Evolutionary conservation across 78 protist genomes (phyloP).

Genomic region (Polysphondylium violaceum): DNA sequence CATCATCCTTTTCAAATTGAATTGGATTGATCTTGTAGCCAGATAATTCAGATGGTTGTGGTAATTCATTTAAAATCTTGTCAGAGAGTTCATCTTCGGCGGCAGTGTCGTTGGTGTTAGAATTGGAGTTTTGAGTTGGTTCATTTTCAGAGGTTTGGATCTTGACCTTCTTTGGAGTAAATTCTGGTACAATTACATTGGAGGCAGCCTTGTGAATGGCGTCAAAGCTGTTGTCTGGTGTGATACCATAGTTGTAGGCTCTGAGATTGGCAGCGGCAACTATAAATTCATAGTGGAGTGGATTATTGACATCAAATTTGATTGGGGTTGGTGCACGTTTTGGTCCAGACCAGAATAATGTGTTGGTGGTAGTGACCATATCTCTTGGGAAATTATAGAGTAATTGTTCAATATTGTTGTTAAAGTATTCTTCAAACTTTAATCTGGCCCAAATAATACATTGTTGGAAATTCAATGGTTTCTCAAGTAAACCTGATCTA

Average conservation of each 20-base stretch:
- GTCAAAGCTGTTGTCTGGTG: conserved; percentile 26
- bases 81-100: conserved; percentile 73
- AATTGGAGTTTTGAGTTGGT: conserved; percentile 18
- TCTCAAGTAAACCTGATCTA: conserved; percentile 51
- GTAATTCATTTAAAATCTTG: conserved; percentile 26
- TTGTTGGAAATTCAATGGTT: conserved; percentile 90
- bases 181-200: conserved; percentile 91
- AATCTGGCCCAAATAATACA: conserved; percentile 97
- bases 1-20: conserved; percentile 98
- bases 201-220: conserved; percentile 28
- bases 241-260: conserved; percentile 91
- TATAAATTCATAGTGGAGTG: conserved; percentile 91
- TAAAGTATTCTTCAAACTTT: conserved; percentile 93
- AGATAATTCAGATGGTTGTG: conserved; percentile 52
- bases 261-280: conserved; percentile 94
- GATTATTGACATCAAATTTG: conserved; percentile 80
- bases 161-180: conserved; percentile 90
- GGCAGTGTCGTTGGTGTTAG: background rate
- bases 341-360: conserved; percentile 95
- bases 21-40: conserved; percentile 61
- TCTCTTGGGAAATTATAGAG: conserved; percentile 98
- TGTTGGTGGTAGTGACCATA: conserved; percentile 85
- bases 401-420: conserved; percentile 92
- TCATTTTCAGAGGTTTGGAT: conserved; percentile 87
- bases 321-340: conserved; percentile 92